These are phyloP conservation scores for Hortiboletus flavorubellus DNA, from an alignment of 768 basidiomycete genomes.

Conservation along the genomic window DNA sequence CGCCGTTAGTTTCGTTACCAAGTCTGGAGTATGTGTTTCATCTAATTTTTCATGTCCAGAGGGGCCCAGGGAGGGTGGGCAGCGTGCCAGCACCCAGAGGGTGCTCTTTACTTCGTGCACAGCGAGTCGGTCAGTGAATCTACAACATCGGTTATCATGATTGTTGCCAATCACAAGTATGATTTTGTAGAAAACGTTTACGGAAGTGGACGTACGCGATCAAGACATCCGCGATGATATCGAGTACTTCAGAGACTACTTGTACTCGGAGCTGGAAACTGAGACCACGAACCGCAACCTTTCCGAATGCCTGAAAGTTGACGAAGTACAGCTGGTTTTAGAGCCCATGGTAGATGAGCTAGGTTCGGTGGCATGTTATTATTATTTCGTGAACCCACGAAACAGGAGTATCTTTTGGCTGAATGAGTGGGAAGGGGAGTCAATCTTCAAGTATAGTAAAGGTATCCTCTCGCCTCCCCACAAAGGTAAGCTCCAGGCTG, in stretches of 20 bases:
- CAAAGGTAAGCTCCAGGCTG: conserved; percentile 16
- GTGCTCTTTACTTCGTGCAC: conserved; percentile 57
- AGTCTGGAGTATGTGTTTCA: not conserved
- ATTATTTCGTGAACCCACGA: conserved; percentile 52
- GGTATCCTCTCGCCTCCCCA: conserved; percentile 20
- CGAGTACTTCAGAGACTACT: conserved; percentile 28
- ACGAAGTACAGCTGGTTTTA: conserved; percentile 43
- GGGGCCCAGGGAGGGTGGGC: conserved; percentile 41
- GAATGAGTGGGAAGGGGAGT: conserved; percentile 37
- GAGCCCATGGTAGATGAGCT: conserved; percentile 32
- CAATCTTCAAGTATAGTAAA: conserved; percentile 29
- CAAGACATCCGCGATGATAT: conserved; percentile 31
- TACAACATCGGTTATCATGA: not conserved
- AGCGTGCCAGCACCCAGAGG: conserved; percentile 54
- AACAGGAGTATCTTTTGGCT: conserved; percentile 53
- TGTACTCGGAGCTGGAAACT: conserved; percentile 18
- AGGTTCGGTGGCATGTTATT: conserved; percentile 29
- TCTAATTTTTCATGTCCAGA: conserved; percentile 7
- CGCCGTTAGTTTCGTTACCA: conserved; percentile 14
- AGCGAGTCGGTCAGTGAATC: conserved; percentile 36
- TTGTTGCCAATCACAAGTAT: not conserved
- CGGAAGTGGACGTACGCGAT: conserved; percentile 54
- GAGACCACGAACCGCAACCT: conserved; percentile 16
- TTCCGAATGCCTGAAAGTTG: conserved; percentile 23
- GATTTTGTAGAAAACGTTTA: conserved; percentile 45